Conservation (phyloP, 2,329 filamentous ascomycete genomes). For the Coniella vitis region DNA sequence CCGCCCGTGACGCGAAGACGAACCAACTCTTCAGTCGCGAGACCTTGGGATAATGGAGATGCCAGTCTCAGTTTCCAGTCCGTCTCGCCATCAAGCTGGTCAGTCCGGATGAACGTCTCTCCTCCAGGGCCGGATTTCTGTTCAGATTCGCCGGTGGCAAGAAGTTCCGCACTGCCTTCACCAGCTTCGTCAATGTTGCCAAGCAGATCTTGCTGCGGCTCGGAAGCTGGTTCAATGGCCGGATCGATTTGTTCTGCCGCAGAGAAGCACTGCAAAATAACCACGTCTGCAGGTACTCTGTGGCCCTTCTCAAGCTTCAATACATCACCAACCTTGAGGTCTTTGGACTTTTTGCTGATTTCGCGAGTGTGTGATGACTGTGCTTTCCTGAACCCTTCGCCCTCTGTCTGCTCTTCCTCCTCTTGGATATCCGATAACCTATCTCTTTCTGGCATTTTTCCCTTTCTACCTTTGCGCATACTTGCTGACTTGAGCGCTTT, state of each 20-base stretch:
- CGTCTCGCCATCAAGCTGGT: conserved; percentile 95
- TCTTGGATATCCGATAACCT: conserved; percentile 61
- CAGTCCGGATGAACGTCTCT: conserved; percentile 94
- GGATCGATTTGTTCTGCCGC: conserved; percentile 25
- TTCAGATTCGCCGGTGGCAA: conserved; percentile 24
- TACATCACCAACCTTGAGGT: conserved; percentile 92
- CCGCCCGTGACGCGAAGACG: conserved; percentile 69
- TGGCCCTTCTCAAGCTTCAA: conserved; percentile 88
- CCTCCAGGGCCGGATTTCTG: conserved; percentile 47
- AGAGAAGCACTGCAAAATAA: conserved; percentile 71
- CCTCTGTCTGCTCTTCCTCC: conserved; percentile 53
- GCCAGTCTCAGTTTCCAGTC: conserved; percentile 96
- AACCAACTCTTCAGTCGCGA: conserved; percentile 66
- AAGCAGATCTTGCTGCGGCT: conserved; percentile 35
- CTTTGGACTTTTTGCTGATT: conserved; percentile 72
- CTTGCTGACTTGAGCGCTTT: conserved; percentile 42
- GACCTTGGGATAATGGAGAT: conserved; percentile 75
- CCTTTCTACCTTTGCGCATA: conserved; percentile 32
- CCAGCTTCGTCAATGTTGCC: conserved; percentile 31
- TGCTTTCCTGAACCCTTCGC: conserved; percentile 28
- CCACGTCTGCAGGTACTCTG: conserved; percentile 86
- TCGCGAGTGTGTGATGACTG: conserved; percentile 54
- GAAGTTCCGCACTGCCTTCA: conserved; percentile 26
- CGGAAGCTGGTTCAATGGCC: conserved; percentile 23
- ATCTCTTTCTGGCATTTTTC: conserved; percentile 28